Conservation (phyloP, 2,329 filamentous ascomycete species). For the Ophiostoma sp. region DNA sequence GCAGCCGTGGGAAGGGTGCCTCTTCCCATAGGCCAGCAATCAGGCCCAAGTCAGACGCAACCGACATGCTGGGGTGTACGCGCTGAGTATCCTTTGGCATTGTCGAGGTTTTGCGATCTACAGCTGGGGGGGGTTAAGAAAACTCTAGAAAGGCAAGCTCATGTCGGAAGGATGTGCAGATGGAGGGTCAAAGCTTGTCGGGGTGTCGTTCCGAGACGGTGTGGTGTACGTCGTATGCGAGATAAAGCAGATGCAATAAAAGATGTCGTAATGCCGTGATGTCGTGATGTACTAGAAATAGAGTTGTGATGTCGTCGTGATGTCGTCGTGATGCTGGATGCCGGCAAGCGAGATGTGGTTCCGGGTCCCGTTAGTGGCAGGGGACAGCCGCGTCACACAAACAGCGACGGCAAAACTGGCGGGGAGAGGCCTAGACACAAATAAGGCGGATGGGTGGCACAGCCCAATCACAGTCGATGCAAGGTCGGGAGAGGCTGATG, state of each 20-base stretch:
- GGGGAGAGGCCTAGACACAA: background rate
- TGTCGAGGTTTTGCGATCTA: background rate
- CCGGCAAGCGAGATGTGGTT: background rate
- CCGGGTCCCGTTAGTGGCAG: background rate
- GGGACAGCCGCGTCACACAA: slow-evolving; percentile 8
- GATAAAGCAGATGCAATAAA: background rate
- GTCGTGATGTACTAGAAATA: background rate
- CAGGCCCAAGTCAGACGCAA: slow-evolving; percentile 42
- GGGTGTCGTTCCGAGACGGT: background rate
- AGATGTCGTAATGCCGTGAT: background rate
- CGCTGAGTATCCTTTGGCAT: slow-evolving; percentile 47
- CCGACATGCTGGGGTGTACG: slow-evolving; percentile 16
- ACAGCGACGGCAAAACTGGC: background rate
- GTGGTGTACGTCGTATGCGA: background rate
- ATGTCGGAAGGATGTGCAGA: background rate
- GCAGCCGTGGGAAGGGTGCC: slow-evolving; percentile 54
- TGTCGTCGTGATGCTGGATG: background rate
- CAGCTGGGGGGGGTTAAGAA: background rate
- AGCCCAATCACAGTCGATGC: background rate
- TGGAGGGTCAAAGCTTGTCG: background rate
- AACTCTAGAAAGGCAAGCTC: background rate
- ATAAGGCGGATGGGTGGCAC: background rate
- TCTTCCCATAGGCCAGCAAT: slow-evolving; percentile 57
- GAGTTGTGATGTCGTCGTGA: background rate
- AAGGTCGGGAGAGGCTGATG: background rate